These are phyloP conservation scores for Boletus edulis DNA, from an alignment of 768 basidiomycete species.

Conservation along the genomic window DNA sequence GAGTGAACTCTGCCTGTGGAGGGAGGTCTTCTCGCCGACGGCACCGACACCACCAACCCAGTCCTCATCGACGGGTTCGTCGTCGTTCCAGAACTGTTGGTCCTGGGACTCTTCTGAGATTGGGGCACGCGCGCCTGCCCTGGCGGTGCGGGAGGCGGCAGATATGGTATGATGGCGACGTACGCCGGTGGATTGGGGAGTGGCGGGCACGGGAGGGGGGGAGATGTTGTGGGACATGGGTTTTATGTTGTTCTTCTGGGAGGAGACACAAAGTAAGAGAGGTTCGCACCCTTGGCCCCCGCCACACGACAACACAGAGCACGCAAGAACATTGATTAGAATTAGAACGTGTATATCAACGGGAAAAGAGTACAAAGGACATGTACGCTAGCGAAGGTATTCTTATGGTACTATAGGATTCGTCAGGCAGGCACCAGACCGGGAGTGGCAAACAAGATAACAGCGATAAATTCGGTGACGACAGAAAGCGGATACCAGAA, in stretches of 20 bases:
- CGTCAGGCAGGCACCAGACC: slow-evolving; percentile 30
- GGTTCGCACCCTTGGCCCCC: slow-evolving; percentile 25
- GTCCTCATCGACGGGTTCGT: slow-evolving; percentile 75
- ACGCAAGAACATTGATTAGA: slow-evolving; percentile 4
- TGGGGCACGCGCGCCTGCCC: slow-evolving; percentile 57
- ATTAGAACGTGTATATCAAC: neutral
- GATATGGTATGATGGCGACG: slow-evolving; percentile 84
- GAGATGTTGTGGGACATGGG: slow-evolving; percentile 42
- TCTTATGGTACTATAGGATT: neutral
- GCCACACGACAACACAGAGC: slow-evolving; percentile 17
- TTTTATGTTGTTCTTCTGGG: neutral
- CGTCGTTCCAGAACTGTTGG: slow-evolving; percentile 63
- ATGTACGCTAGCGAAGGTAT: slow-evolving; percentile 6
- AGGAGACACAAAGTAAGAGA: neutral
- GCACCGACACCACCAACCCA: slow-evolving; percentile 82
- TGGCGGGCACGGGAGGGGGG: slow-evolving; percentile 40
- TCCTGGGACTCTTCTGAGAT: slow-evolving; percentile 68
- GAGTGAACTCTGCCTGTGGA: slow-evolving; percentile 79
- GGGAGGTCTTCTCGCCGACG: slow-evolving; percentile 76
- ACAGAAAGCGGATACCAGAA: slow-evolving; percentile 34
- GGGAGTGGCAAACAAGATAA: slow-evolving; percentile 25
- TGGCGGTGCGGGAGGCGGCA: slow-evolving; percentile 62
- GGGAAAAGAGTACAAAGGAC: no score
- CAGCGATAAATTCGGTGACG: slow-evolving; percentile 31
- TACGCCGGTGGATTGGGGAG: slow-evolving; percentile 46